Base-by-base conservation (phyloP, 1,284 basidiomycete genomes). In the Trametes pubescens region DNA sequence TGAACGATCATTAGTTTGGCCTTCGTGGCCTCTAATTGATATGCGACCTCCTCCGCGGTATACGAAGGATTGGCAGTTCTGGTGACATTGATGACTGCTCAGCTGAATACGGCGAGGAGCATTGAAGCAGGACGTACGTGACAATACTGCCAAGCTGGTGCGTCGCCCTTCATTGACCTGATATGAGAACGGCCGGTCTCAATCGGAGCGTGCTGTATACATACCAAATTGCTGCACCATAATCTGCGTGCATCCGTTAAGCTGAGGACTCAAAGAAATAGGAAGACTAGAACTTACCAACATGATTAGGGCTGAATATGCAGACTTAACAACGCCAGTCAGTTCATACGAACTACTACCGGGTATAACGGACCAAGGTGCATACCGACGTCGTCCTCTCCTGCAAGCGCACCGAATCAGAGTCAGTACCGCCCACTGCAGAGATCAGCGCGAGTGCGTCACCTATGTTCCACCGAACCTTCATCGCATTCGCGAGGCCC, bases 61-160 rank as follows among this genome's bases (percentile, higher is more conserved):
- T 46, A 61, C 22, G 46, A 35, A 16, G 59, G 61, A 34, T 60
- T 60, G 0, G 61, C 57, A 21, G 61, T 64, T 14, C 68, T 65
- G 51, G 11, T 18, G 24, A 47, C 56, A 63, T 11, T 35, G 1
- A 61, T 48, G 59, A 64, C 10, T 40, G 4, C 61, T 46, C 26
- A 0, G 49, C 59, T 1, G 13, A 37, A 51, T 29, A 38, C 32
- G 51, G 44, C n/a, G 21, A 13, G 18, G 18, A 13, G n/a, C 52
- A 49, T 57, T 3, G 11, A 9, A 21, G 14, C 8, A 11, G 37
- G 4, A 67, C 82, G 69, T 75, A 87, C 81, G 70, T 68, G 4
- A 89, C 79, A 54, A 88, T 84, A 9, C 80, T 91, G n/a, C 91
- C 91, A 90, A 61, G 75, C 44, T 84, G 81, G 67, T 92, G 91